phyloP scores from a whole-genome alignment of 192 early-diverging fungal genomes.

The Umbelopsis sp. region DNA sequence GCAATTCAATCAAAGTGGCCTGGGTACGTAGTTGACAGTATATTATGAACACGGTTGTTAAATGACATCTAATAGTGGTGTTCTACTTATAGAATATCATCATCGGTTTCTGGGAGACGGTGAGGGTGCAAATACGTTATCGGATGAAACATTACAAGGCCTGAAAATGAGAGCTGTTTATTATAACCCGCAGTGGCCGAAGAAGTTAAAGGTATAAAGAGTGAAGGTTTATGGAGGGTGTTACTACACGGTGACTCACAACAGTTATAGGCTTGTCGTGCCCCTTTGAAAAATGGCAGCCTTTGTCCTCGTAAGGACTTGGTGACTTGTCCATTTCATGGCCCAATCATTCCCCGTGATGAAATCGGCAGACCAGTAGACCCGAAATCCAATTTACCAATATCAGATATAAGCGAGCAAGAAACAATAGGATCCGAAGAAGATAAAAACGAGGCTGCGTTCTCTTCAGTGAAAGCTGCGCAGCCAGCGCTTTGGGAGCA shows the following conservation, averaged over 20 bases:
- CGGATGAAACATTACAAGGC: conserved; percentile 48
- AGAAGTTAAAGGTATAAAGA: conserved; percentile 48
- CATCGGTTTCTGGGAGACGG: conserved; percentile 70
- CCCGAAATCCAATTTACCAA: conserved; percentile 20
- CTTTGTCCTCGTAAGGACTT: conserved; percentile 68
- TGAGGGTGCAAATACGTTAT: conserved; percentile 58
- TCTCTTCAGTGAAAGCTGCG: neutral
- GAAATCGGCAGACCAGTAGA: conserved; percentile 46
- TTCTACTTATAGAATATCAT: conserved; percentile 41
- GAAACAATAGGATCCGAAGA: conserved; percentile 15
- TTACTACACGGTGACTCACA: neutral
- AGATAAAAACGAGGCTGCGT: conserved; percentile 14
- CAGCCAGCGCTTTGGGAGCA: conserved; percentile 45
- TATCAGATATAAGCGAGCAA: conserved; percentile 8
- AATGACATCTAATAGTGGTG: neutral
- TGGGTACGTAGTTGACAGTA: conserved; percentile 29
- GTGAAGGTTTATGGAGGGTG: neutral
- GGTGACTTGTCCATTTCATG: conserved; percentile 70
- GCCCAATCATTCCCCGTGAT: conserved; percentile 59
- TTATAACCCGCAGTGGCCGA: conserved; percentile 39
- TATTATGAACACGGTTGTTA: no score
- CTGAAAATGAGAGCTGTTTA: conserved; percentile 60
- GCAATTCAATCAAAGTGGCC: conserved; percentile 57
- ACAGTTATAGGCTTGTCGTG: conserved; percentile 53
- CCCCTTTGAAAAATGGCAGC: conserved; percentile 59